phyloP scores from a whole-genome alignment of 2,329 filamentous ascomycete species.

The Xylaria sp. region DNA sequence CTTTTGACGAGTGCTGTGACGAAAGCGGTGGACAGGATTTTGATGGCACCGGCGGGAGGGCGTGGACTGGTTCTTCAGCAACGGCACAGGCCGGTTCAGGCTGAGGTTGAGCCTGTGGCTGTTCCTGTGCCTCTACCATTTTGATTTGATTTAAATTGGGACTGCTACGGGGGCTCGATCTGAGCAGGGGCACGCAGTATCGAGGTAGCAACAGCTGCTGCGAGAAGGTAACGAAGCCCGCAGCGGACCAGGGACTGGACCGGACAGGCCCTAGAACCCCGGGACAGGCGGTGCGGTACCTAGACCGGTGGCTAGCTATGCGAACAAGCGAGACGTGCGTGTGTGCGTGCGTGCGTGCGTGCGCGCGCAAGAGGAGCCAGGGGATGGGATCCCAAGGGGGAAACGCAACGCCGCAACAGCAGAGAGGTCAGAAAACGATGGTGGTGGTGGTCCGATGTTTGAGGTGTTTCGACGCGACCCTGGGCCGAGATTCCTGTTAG shows the following conservation, averaged over 20 bases:
- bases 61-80: slow-evolving; percentile 41
- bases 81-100: slow-evolving; percentile 40
- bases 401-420: slow-evolving; percentile 29
- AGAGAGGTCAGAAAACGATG: slow-evolving; percentile 28
- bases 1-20: slow-evolving; percentile 37
- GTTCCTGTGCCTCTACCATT: slow-evolving; percentile 45
- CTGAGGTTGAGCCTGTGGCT: slow-evolving; percentile 44
- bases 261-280: slow-evolving; percentile 32
- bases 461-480: slow-evolving; percentile 45
- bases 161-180: slow-evolving; percentile 43
- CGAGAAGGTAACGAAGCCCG: slow-evolving; percentile 43
- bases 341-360: slow-evolving; percentile 23
- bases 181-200: slow-evolving; percentile 43
- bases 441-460: slow-evolving; percentile 42
- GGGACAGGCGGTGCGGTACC: slow-evolving; percentile 30
- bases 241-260: slow-evolving; percentile 40
- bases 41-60: slow-evolving; percentile 34
- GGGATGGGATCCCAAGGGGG: slow-evolving; percentile 31
- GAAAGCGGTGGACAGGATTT: slow-evolving; percentile 22
- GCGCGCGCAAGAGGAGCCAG: slow-evolving; percentile 24
- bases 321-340: slow-evolving; percentile 32
- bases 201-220: slow-evolving; percentile 32
- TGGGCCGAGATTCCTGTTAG: slow-evolving; percentile 45
- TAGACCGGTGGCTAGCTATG: slow-evolving; percentile 34
- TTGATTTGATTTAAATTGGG: slow-evolving; percentile 47